These are phyloP conservation scores for Triticum turgidum DNA, from an alignment of 176 grass and related monocot species.

Conservation along the genomic window DNA sequence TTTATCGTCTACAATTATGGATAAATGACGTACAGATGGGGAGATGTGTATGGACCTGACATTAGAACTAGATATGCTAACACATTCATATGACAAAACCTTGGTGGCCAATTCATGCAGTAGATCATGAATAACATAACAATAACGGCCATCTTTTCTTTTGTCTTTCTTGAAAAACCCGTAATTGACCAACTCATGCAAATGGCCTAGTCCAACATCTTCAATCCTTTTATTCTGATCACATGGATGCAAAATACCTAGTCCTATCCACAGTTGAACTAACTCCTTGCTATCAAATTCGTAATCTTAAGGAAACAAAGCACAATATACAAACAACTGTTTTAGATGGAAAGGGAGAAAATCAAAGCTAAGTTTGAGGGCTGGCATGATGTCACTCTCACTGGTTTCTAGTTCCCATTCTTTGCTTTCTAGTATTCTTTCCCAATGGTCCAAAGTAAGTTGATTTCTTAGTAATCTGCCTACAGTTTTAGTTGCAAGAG, in stretches of 20 bases:
- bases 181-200: not conserved
- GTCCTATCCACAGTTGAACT: not conserved
- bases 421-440: not conserved
- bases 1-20: not conserved
- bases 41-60: not conserved
- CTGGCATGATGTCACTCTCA: constrained; percentile 37
- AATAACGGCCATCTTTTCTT: not conserved
- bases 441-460: not conserved
- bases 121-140: constrained; percentile 30
- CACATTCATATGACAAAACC: constrained; percentile 16
- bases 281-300: not conserved
- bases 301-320: not conserved
- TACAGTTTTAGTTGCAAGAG: constrained; percentile 26
- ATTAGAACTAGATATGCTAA: not conserved
- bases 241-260: not conserved
- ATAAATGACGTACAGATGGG: constrained; percentile 22
- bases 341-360: constrained; percentile 21
- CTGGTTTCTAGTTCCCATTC: too few species aligned
- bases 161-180: not conserved
- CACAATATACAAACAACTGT: constrained; percentile 21
- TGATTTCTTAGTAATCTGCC: not conserved
- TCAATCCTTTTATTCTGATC: not conserved
- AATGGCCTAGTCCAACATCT: not conserved
- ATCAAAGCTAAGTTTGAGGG: constrained; percentile 35
- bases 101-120: constrained; percentile 17